Base-by-base conservation (phyloP, 768 basidiomycete species). In the Tulasnella sp. region DNA sequence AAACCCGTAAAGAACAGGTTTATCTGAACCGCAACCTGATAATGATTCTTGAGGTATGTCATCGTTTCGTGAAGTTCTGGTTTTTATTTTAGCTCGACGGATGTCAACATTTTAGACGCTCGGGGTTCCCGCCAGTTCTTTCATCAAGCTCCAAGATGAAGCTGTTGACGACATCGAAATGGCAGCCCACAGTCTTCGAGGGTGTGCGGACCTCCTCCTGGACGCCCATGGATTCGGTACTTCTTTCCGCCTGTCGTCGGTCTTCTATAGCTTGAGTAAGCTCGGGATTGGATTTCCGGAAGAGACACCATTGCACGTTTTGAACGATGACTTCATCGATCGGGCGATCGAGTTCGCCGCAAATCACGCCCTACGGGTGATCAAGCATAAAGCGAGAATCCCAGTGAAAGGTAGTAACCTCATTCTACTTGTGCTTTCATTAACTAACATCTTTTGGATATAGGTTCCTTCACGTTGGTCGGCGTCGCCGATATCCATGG, bases 401-500 rank as follows among this genome's bases (percentile, higher is more conserved):
- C 84, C 84, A 15, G 73, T 88, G 11, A 80, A 78, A 1, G 72
- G 73, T 3, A 80, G 77, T 15, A 9, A 51, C n/a, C 17, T 23
- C 17, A 15, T n/a, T 5, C 11, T 21, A 32, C 26, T 3, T 2
- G 8, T 38, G 27, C 27, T 52, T 4, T 24, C 19, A 9, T n/a
- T 7, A 32, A 4, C 29, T 24, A n/a, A 51, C 49, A 11, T 11
- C n/a, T 10, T n/a, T 29, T 21, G 7, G n/a, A n/a, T 21, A 82
- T 21, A 59, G 58, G 58, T 15, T 59, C 58, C 2, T 84, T 78
- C 74, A 87, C 83, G 0, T 68, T 89, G 1, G 86, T 86, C 3
- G 86, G 86, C 0, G 78, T 87, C 4, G 84, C 84, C 0, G 86
- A 89, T 67, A 74, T 81, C 1, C 81, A 84, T 62, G 67, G 70